phyloP scores from a whole-genome alignment of 805 yeast genomes.

The Suhomyces sp. region DNA sequence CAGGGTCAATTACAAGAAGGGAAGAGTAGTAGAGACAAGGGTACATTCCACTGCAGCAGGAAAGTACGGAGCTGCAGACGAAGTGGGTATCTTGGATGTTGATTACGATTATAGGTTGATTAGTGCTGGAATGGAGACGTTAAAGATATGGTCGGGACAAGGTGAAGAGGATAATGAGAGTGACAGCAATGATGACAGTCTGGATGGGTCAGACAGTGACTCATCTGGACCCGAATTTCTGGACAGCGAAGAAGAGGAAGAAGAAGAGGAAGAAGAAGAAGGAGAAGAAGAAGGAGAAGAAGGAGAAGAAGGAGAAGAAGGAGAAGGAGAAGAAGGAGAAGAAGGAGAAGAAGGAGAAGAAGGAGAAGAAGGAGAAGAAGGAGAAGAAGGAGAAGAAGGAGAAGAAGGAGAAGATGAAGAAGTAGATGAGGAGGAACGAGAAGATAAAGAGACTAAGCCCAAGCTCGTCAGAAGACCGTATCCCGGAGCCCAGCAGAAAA shows the following conservation, averaged over 20 bases:
- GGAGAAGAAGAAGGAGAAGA: slow-evolving; percentile 7
- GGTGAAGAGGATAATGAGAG: slow-evolving; percentile 19
- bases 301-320: slow-evolving; percentile 10
- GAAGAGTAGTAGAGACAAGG: slow-evolving; percentile 62
- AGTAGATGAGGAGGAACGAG: slow-evolving; percentile 6
- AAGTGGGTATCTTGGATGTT: slow-evolving; percentile 70
- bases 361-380: slow-evolving; percentile 11
- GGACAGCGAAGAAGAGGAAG: slow-evolving; percentile 10
- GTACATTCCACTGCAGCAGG: slow-evolving; percentile 51
- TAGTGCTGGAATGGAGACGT: slow-evolving; percentile 77
- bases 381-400: slow-evolving; percentile 13
- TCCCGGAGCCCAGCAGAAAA: slow-evolving; percentile 10
- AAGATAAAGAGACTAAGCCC: slow-evolving; percentile 8
- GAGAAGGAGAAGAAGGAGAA: slow-evolving; percentile 10
- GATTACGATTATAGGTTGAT: slow-evolving; percentile 78
- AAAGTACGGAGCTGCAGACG: slow-evolving; percentile 52
- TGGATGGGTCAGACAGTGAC: slow-evolving; percentile 7
- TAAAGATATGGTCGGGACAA: slow-evolving; percentile 70
- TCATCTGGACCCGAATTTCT: slow-evolving; percentile 9
- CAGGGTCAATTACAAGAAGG: slow-evolving; percentile 61
- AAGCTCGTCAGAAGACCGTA: neutral
- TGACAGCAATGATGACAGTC: neutral
- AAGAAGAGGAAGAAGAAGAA: slow-evolving; percentile 13
- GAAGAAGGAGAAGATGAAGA: slow-evolving; percentile 10
- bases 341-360: slow-evolving; percentile 13